A percentile compares a stretch with the other conserved stretches of the same genome.
Conservation (phyloP, 768 basidiomycete species). For the Termitomyces sp. region DNA sequence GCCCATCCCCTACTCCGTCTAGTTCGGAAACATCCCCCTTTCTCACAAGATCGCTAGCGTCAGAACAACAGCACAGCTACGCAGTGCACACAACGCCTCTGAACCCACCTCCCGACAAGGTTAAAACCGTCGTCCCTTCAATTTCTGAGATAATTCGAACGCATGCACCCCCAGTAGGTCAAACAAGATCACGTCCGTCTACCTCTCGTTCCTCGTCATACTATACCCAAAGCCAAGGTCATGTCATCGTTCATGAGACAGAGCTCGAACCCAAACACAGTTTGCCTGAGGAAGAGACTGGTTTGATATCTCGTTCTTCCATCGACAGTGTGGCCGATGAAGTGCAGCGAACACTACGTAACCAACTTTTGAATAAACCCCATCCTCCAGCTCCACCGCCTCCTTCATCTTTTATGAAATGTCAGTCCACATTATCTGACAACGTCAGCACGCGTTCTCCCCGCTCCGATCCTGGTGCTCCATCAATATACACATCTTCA, state of each 20-base stretch:
- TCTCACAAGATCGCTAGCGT: slow-evolving; percentile 9
- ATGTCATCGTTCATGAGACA: slow-evolving; percentile 40
- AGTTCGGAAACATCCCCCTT: slow-evolving; percentile 13
- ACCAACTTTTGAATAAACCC: slow-evolving; percentile 41
- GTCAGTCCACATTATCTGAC: slow-evolving; percentile 53
- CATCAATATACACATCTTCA: slow-evolving; percentile 47
- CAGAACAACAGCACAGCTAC: slow-evolving; percentile 6
- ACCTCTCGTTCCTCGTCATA: slow-evolving; percentile 39
- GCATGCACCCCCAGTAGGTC: slow-evolving; percentile 59
- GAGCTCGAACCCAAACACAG: slow-evolving; percentile 49
- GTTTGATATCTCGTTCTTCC: slow-evolving; percentile 72
- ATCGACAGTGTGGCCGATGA: slow-evolving; percentile 87
- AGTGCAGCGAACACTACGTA: slow-evolving; percentile 62
- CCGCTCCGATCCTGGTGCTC: slow-evolving; percentile 45
- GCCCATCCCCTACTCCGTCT: slow-evolving; percentile 24
- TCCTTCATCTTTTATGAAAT: slow-evolving; percentile 39
- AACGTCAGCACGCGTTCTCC: slow-evolving; percentile 48
- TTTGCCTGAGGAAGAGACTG: slow-evolving; percentile 51
- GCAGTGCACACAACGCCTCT: slow-evolving; percentile 8
- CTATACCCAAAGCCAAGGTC: slow-evolving; percentile 41
- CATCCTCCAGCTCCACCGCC: slow-evolving; percentile 25
- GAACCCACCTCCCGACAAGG: slow-evolving; percentile 18
- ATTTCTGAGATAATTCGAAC: slow-evolving; percentile 86
- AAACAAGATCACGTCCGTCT: slow-evolving; percentile 42
- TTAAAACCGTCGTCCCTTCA: slow-evolving; percentile 60